Base-by-base conservation (phyloP, 768 basidiomycete genomes). In the Cyclocybe cylindracea region DNA sequence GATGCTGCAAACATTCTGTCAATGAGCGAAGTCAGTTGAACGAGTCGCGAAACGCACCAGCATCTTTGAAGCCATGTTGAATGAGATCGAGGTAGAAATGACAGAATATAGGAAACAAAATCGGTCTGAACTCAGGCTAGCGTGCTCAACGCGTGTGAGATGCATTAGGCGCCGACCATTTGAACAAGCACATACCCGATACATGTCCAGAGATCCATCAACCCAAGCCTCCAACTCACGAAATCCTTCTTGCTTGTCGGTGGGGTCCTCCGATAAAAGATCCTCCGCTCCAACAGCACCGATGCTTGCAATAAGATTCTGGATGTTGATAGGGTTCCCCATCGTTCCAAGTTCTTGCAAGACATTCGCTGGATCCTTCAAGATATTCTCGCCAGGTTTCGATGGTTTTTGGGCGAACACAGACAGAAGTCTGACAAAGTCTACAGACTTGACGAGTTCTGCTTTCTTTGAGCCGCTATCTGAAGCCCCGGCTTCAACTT, bases 11-110 rank as follows among this genome's bases (percentile, higher is more conserved):
- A 56, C 58, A 51, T 44, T 46, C 47, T 19, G 45, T 50, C 14
- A 61, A n/a, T 48, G 9, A 49, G 37, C 41, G 38, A 44, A 46
- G 18, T 31, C 42, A 10, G 37, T 37, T 10, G 29, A 6, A 40
- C 13, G 48, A 39, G 40, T 41, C 43, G 31, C 24, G 39, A 14
- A 44, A 71, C 86, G 56, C 65, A 89, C 95, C 95, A 57, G 94
- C 89, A 64, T 92, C 89, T 64, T 89, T 87, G 69, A 91, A 93
- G 8, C 92, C 94, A 45, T 87, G 85, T 60, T 94, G 87, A 42
- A 98, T 85, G 44, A 99, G 80, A 67, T 98, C 96, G 31, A 99
- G 78, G 68, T 96, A 98, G 66, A 98, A 98, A 70, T 99, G 94
- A 44, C 91, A 93, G 66, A 98, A 98, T 55, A 99, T 90, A 2